Conservation (phyloP, 441 rosid species). For the Dalechampia spathulata region DNA sequence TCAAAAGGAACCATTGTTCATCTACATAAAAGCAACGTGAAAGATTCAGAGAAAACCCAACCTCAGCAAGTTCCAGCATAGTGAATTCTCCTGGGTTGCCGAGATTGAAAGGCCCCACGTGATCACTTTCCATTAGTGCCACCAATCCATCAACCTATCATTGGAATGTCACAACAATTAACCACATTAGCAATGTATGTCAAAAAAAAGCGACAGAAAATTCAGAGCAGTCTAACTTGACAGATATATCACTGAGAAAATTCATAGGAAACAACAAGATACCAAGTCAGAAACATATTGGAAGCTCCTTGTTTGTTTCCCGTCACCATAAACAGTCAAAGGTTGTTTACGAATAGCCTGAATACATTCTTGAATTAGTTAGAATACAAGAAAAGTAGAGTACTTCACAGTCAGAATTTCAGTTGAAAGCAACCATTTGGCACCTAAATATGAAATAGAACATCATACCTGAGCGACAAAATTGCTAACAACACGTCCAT, state of each 20-base stretch:
- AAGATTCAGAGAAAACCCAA: slow-evolving; percentile 27
- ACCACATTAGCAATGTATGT: too few relatives aligned
- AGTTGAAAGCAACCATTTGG: slow-evolving; percentile 1
- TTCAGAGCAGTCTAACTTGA: background rate
- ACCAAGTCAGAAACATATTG: slow-evolving; percentile 98
- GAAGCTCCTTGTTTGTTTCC: slow-evolving; percentile 98
- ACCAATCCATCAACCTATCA: slow-evolving; percentile 84
- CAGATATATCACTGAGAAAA: background rate
- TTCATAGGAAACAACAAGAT: slow-evolving; percentile 11
- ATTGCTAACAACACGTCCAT: slow-evolving; percentile 99
- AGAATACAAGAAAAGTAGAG: background rate
- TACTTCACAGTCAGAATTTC: slow-evolving; percentile 2
- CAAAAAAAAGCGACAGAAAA: background rate
- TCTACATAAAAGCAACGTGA: background rate
- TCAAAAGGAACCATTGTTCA: too few relatives aligned
- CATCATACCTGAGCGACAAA: slow-evolving; percentile 85
- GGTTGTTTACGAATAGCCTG: slow-evolving; percentile 94
- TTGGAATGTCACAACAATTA: background rate
- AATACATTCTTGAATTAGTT: slow-evolving; percentile 13
- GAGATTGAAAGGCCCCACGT: slow-evolving; percentile 92
- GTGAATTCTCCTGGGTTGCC: slow-evolving; percentile 99
- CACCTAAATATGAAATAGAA: slow-evolving; percentile 7
- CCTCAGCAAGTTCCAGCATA: slow-evolving; percentile 98
- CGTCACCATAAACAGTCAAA: slow-evolving; percentile 95
- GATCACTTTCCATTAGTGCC: slow-evolving; percentile 90